Evolutionary conservation across 129 eudicot genomes (phyloP), one percentile per base, ranked within the genome.

Genomic region (Rutidosis leptorrhynchoides): DNA sequence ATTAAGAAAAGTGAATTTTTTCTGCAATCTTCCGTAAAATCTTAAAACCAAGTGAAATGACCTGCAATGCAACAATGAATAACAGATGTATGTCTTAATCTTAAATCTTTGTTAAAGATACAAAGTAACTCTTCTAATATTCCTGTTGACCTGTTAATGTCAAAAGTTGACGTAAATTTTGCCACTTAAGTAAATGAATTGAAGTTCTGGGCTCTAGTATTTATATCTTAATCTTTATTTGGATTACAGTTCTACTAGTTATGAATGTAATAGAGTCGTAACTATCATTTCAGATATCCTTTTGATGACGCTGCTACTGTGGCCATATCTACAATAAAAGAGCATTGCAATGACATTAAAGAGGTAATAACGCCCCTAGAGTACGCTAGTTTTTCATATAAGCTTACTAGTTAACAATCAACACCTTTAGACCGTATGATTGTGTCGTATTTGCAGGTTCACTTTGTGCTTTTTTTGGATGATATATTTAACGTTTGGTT

Each of bases 271-370:
- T 2, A 0, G 64, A 48, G 51, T 29, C 49, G 23, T 35, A 33
- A 77, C 48, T 76, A 62, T 46, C 27, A 27, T 63, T 74, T 64
- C 90, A 94, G 99, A 61, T 94, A 94, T 77, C 99, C 99, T 33
- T 84, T 22, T 65, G 95, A 87, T 24, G 99, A 94, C 77, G 99
- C 99, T 56, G 99, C 99, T 20, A 62, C 78, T 61, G 84, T 86
- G 79, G 96, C 99, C 71, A 82, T 94, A 49, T 89, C 96, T 22
- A 75, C 99, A 37, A 77, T 94, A 28, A 89, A 71, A 78, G 95
- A 86, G 66, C 83, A 74, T 60, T 89, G 82, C 28, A 56, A 73
- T 58, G 87, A 71, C 67, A 61, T 89, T 33, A 89, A 86, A 69
- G 99, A 94, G 97, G 99, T 94, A 60, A 33, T 58, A 43, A 22